These are phyloP conservation scores for Luffa acutangula DNA, from an alignment of 306 rosid species.

Conservation along the genomic window DNA sequence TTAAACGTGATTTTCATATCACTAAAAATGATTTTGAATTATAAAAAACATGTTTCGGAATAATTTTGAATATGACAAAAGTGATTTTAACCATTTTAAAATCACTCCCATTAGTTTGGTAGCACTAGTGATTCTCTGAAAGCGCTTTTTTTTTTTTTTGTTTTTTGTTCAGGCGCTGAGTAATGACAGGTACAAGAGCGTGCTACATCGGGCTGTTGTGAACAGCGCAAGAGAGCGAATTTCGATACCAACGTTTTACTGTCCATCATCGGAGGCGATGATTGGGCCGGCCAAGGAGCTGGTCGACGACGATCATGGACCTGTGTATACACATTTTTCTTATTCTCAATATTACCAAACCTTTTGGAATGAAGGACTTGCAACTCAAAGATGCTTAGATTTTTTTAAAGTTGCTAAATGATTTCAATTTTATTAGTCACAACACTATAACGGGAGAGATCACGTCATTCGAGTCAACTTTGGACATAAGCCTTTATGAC, in stretches of 20 bases:
- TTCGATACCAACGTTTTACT: constrained; percentile 44
- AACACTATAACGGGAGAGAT: too few relatives aligned
- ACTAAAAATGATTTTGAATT: too few relatives aligned
- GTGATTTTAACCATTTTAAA: too few relatives aligned
- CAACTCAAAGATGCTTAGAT: constrained; percentile 29
- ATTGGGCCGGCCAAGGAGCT: constrained; percentile 27
- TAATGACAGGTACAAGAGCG: constrained; percentile 36
- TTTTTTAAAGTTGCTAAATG: constrained; percentile 19
- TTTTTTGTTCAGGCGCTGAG: constrained; percentile 23
- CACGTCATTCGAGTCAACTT: too few relatives aligned
- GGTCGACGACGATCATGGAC: background rate
- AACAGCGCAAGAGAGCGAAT: constrained; percentile 27
- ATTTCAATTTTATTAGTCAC: background rate
- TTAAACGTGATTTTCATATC: too few relatives aligned
- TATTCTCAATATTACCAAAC: constrained; percentile 26
- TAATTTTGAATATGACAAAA: too few relatives aligned
- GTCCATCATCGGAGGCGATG: constrained; percentile 33
- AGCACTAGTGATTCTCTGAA: too few relatives aligned
- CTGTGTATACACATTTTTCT: constrained; percentile 19
- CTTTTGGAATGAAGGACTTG: constrained; percentile 39
- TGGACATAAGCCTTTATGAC: too few relatives aligned
- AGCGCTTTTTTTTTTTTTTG: too few relatives aligned
- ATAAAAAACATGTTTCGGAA: too few relatives aligned
- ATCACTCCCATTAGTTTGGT: too few relatives aligned
- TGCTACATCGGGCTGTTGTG: constrained; percentile 40